Base-by-base conservation (phyloP, 345 rosid species). In the Geranium brycei region DNA sequence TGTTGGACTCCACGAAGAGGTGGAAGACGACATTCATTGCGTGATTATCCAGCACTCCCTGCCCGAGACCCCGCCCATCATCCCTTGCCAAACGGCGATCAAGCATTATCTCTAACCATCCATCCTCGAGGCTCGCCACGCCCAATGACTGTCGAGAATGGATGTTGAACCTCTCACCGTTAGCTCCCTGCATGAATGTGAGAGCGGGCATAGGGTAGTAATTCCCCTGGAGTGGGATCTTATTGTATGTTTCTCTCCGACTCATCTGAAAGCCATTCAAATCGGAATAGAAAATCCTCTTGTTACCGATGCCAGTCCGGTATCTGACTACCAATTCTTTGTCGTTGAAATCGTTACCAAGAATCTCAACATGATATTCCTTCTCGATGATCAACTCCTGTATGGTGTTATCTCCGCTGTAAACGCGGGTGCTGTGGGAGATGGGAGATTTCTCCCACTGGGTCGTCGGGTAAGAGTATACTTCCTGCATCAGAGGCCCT, bases 21-120 rank as follows among this genome's bases (percentile, higher is more conserved):
- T 93, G 95, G 66, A 91, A 91, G 53, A 87, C 76, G 53, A 85
- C 85, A 40, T 83, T 88, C 84, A 80, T 78, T 30, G 85, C 85
- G 2, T 86, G 95, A 68, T 93, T 93, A 68, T 91, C 99, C 83
- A 80, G 76, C 73, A 93, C 92, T 19, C 99, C 99, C 80, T 88
- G 97, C 58, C 99, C 97, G 10, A 93, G 92, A 66, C 99, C 99
- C 76, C 99, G 99, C 1, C 97, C 97, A 59, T 93, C 99, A 69
- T 93, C 99, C 51, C 73, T 81, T 1, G 68, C 69, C 69, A 93
- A 76, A 41, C 99, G 86, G 5, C 99, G 91, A 66, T 90, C 99
- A 63, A 93, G 76, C 97, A 93, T 90, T 71, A 93, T 84, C 83
- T 93, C 99, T 32, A 93, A 69, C 96, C 97, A 93, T 68, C 99